Evolutionary conservation across 2,329 filamentous ascomycete species (phyloP), one percentile per base, ranked within the genome.

Genomic region (Zasmidium cellare): DNA sequence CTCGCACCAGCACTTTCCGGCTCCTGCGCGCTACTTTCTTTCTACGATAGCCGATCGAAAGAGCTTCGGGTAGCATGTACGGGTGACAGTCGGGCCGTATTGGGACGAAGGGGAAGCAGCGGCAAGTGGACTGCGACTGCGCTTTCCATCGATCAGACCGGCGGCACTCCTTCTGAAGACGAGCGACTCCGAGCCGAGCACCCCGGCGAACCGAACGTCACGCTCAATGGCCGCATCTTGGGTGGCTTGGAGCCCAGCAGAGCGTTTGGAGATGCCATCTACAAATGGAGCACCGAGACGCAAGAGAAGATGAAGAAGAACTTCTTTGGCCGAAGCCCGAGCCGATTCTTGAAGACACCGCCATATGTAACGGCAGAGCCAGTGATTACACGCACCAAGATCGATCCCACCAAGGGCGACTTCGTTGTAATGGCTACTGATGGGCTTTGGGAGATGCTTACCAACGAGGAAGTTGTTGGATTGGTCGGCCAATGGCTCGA

Each of bases 391-490:
- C 96, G 92, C 1, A 97, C 93, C 47, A 89, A 94, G 74, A 88
- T 99, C 53, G 83, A 93, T 67, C 94, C 94, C 1, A 85, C 91
- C 54, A 90, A 90, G 62, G 92, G 93, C 47, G 94, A 99, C 72
- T 99, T 99, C 69, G 82, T 99, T 12, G 93, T 99, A 61, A 87
- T 99, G 81, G 94, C 94, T 20, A 97, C 94, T 0, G 94, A 99
- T 72, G 94, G 94, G 3, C 82, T 99, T 0, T 99, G 94, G 94
- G 94, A 99, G 77, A 97, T 97, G 94, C 82, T 99, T 61, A 97
- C 91, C 49, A 99, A 97, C 69, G 94, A 99, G 72, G 94, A 99
- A 78, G 94, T 97, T 1, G 90, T 99, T 51, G 94, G 94, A 0
- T 84, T 99, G 2, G 94, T 99, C 3, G 96, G 93, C 16, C 91